Conservation (phyloP, 164 flowering plant species). For the grape (Vitis vinifera) region ASM3070453v1 NC_081812.1:22856501-22857000, state of each 20-base stretch:
- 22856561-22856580: constrained; percentile 27
- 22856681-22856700: constrained; percentile 39
- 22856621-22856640: constrained; percentile 23
- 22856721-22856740: constrained; percentile 45
- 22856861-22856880: constrained; percentile 41
- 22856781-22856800: constrained; percentile 36
- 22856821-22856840: constrained; percentile 46
- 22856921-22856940: background rate
- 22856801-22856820: constrained; percentile 47
- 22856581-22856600: constrained; percentile 41
- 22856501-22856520: constrained; percentile 10
- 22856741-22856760: constrained; percentile 35
- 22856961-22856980: background rate
- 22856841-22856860: constrained; percentile 44
- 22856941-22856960: background rate
- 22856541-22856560: constrained; percentile 32
- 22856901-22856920: constrained; percentile 35
- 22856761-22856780: constrained; percentile 45
- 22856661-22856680: constrained; percentile 44
- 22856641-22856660: constrained; percentile 38
- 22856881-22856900: constrained; percentile 39
- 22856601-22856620: constrained; percentile 35
- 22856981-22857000: background rate
- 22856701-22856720: constrained; percentile 44
- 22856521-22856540: constrained; percentile 25